Percentiles rank a stretch among this genome's conserved stretches.
phyloP scores from a whole-genome alignment of 2,329 filamentous ascomycete species.

The Blastomyces emzantsi region DNA sequence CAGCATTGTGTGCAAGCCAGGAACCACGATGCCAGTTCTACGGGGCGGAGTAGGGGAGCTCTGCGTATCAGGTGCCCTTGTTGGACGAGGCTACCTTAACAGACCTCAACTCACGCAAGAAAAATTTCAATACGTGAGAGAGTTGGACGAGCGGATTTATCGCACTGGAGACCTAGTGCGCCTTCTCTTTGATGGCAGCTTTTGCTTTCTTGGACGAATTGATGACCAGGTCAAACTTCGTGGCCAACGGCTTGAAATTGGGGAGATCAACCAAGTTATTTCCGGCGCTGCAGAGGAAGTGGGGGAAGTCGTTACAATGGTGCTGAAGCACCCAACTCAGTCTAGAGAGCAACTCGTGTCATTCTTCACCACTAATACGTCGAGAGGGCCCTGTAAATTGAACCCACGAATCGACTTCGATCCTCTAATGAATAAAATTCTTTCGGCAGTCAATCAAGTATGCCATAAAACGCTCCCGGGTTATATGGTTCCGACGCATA shows the following conservation, averaged over 20 bases:
- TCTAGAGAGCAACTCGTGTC: slow-evolving; percentile 77
- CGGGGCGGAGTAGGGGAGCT: slow-evolving; percentile 77
- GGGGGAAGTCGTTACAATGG: slow-evolving; percentile 65
- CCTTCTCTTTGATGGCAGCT: slow-evolving; percentile 67
- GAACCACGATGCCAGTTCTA: slow-evolving; percentile 61
- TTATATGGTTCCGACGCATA: slow-evolving; percentile 88
- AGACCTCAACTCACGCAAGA: slow-evolving; percentile 66
- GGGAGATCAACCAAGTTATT: slow-evolving; percentile 82
- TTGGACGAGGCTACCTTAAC: slow-evolving; percentile 84
- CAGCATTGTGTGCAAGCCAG: slow-evolving; percentile 64
- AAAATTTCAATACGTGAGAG: slow-evolving; percentile 58
- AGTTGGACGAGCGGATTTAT: slow-evolving; percentile 58
- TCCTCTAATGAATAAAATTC: neutral
- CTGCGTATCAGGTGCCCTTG: slow-evolving; percentile 76
- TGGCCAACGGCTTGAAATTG: slow-evolving; percentile 79
- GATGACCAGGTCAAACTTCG: slow-evolving; percentile 91
- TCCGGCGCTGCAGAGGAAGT: slow-evolving; percentile 50
- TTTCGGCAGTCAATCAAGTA: slow-evolving; percentile 43
- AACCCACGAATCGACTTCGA: neutral
- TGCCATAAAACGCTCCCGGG: slow-evolving; percentile 62
- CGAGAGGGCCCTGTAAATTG: neutral
- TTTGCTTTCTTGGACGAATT: slow-evolving; percentile 77
- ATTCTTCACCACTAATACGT: slow-evolving; percentile 46
- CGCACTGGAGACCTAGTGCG: slow-evolving; percentile 83
- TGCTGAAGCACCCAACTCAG: slow-evolving; percentile 60